Conservation (phyloP, 768 basidiomycete genomes). For the Tephrocybe sp. region DNA sequence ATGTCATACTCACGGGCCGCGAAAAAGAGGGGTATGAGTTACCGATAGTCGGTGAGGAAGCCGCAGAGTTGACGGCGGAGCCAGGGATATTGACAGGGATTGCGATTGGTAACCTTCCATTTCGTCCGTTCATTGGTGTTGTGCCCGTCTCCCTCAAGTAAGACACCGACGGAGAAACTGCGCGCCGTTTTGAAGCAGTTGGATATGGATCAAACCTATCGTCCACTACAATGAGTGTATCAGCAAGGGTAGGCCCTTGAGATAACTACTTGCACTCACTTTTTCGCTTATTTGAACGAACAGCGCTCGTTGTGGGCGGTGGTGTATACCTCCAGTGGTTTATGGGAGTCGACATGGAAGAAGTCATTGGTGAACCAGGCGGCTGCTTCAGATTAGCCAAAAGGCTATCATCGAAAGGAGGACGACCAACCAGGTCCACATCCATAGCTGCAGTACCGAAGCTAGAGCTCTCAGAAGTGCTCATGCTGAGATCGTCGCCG, state of each 20-base stretch:
- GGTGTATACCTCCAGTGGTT: constrained; percentile 82
- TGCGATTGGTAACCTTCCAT: constrained; percentile 57
- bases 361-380: constrained; percentile 62
- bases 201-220: constrained; percentile 87
- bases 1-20: constrained; percentile 55
- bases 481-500: constrained; percentile 64
- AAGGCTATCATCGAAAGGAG: constrained; percentile 13
- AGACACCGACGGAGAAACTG: constrained; percentile 78
- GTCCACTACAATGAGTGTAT: constrained; percentile 50
- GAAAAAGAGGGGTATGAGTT: constrained; percentile 48
- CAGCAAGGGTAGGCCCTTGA: background rate
- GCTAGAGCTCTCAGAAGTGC: constrained; percentile 59
- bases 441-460: constrained; percentile 62
- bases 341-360: constrained; percentile 43
- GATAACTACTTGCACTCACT: constrained; percentile 37
- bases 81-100: constrained; percentile 65
- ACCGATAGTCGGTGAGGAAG: constrained; percentile 73
- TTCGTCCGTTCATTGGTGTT: constrained; percentile 50
- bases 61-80: constrained; percentile 57
- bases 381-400: constrained; percentile 33
- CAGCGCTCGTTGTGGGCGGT: constrained; percentile 74
- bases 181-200: constrained; percentile 73
- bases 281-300: constrained; percentile 83
- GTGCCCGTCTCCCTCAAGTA: constrained; percentile 63
- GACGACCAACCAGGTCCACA: constrained; percentile 64